These are phyloP conservation scores for Trametes villosa DNA, from an alignment of 768 basidiomycete genomes.

Conservation along the genomic window DNA sequence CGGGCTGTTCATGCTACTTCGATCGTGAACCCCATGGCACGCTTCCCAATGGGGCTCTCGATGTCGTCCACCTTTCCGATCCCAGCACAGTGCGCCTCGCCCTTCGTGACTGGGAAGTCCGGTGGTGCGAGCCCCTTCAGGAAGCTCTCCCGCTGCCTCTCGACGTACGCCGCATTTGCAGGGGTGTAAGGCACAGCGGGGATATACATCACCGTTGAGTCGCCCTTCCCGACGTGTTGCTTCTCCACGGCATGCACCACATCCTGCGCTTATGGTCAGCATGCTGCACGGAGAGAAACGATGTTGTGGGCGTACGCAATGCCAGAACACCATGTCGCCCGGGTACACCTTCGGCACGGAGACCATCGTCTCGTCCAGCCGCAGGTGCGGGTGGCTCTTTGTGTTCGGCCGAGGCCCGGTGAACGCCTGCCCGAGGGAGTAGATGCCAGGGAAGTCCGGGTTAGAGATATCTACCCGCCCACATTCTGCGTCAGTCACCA, in stretches of 20 bases:
- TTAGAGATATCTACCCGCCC: conserved; percentile 31
- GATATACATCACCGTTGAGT: conserved; percentile 79
- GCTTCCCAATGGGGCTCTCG: conserved; percentile 36
- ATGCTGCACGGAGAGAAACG: neutral
- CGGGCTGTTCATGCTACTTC: conserved; percentile 20
- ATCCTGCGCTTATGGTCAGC: conserved; percentile 35
- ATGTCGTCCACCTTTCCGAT: conserved; percentile 47
- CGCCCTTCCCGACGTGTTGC: conserved; percentile 55
- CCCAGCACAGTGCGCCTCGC: conserved; percentile 45
- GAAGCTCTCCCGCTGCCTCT: conserved; percentile 66
- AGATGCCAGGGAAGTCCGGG: conserved; percentile 40
- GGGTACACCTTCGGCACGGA: conserved; percentile 72
- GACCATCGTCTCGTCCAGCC: conserved; percentile 66
- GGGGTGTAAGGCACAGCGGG: conserved; percentile 71
- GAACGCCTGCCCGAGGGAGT: conserved; percentile 34
- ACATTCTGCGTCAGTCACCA: neutral
- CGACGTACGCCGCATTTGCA: conserved; percentile 62
- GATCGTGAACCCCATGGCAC: conserved; percentile 50
- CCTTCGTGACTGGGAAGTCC: conserved; percentile 62
- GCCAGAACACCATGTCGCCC: conserved; percentile 83
- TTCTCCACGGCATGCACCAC: conserved; percentile 51
- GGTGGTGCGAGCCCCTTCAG: conserved; percentile 64
- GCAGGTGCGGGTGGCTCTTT: conserved; percentile 67
- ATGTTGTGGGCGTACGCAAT: conserved; percentile 50
- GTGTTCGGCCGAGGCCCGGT: conserved; percentile 53